Evolutionary conservation across 108 stramenopile species (phyloP).

Genomic region (Chaetoceros muelleri): DNA sequence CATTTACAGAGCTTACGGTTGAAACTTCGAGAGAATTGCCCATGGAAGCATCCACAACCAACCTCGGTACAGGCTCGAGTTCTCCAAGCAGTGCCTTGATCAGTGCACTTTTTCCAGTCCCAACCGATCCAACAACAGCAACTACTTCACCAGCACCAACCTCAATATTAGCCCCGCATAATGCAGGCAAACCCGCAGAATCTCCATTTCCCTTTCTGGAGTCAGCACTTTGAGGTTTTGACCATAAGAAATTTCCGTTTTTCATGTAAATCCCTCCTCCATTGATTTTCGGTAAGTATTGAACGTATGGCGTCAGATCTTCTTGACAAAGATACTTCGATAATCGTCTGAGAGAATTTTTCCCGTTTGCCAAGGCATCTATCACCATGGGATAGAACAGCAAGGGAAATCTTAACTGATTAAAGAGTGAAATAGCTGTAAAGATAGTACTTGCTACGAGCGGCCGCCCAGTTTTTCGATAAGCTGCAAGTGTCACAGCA

Average conservation of each 20-base stretch:
- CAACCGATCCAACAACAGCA: slow-evolving; percentile 82
- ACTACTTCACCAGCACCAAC: slow-evolving; percentile 64
- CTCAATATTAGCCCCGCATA: slow-evolving; percentile 40
- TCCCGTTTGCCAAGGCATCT: slow-evolving; percentile 62
- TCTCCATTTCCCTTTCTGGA: slow-evolving; percentile 18
- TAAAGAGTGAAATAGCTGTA: slow-evolving; percentile 87
- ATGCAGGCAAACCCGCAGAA: slow-evolving; percentile 28
- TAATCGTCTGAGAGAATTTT: slow-evolving; percentile 49
- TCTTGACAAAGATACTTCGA: slow-evolving; percentile 46
- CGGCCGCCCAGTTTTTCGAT: slow-evolving; percentile 43
- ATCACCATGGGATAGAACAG: slow-evolving; percentile 83
- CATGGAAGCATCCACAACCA: slow-evolving; percentile 16
- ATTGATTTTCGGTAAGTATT: slow-evolving; percentile 13
- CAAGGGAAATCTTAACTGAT: slow-evolving; percentile 84
- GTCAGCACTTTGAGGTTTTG: slow-evolving; percentile 12
- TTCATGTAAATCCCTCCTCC: slow-evolving; percentile 54
- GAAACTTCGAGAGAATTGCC: background rate
- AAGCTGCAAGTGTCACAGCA: slow-evolving; percentile 59
- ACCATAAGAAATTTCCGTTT: slow-evolving; percentile 69
- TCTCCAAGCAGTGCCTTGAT: slow-evolving; percentile 79
- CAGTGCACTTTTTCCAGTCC: slow-evolving; percentile 81
- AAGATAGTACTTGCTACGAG: slow-evolving; percentile 78
- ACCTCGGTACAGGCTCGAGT: slow-evolving; percentile 48
- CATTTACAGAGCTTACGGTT: slow-evolving; percentile 6
- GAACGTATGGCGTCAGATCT: slow-evolving; percentile 58